Conservation (phyloP, 2,329 filamentous ascomycete genomes). For the Gliomastix tumulicola region DNA sequence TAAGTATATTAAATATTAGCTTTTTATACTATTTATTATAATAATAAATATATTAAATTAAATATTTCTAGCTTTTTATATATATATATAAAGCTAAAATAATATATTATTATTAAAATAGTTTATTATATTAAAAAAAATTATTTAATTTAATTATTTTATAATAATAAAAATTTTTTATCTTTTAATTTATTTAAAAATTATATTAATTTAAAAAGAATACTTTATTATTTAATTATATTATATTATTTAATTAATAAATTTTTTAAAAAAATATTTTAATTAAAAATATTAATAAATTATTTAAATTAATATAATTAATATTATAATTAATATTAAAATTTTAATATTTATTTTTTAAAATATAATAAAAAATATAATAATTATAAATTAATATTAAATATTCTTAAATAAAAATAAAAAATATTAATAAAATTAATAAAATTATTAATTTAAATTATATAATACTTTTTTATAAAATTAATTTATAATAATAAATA, state of each 20-base stretch:
- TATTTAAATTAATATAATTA: not conserved
- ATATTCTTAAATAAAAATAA: not conserved
- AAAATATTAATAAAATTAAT: not conserved
- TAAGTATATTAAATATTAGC: not conserved
- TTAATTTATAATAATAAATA: not conserved
- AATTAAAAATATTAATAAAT: not conserved
- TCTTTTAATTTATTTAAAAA: constrained; percentile 2
- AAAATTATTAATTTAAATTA: not conserved
- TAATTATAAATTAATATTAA: not conserved
- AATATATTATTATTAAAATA: not conserved
- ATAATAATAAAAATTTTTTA: not conserved
- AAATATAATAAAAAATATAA: not conserved
- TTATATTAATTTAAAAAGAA: constrained; percentile 1
- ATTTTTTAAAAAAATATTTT: not conserved
- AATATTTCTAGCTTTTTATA: not conserved
- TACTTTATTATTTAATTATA: not conserved
- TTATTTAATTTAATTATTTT: constrained; percentile 1
- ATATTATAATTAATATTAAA: not conserved
- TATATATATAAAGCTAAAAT: not conserved
- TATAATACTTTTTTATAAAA: not conserved
- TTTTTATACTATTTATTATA: not conserved
- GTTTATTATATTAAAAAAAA: not conserved
- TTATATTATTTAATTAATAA: not conserved
- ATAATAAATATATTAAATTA: not conserved
- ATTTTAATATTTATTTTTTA: not conserved